phyloP scores from a whole-genome alignment of 2,329 filamentous ascomycete genomes.

The Fusarium hainanense region DNA sequence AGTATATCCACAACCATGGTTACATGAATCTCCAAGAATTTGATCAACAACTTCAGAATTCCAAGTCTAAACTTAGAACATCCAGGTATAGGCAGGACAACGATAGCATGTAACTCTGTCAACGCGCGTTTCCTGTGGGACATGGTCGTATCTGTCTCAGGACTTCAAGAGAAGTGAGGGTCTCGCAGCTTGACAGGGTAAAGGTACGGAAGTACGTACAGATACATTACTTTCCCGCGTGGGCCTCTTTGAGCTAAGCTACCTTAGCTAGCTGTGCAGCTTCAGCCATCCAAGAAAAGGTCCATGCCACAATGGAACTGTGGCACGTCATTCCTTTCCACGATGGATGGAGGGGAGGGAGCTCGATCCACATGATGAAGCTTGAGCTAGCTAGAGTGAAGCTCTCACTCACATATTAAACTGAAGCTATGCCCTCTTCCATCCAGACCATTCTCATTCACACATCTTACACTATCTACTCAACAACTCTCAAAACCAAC shows the following conservation, averaged over 20 bases:
- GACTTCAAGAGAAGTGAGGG: conserved; percentile 4
- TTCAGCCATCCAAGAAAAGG: conserved; percentile 29
- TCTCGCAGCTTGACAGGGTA: conserved; percentile 1
- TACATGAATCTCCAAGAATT: conserved; percentile 1
- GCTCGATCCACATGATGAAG: conserved; percentile 32
- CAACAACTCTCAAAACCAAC: neutral
- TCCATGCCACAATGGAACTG: conserved; percentile 32
- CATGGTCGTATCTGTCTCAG: conserved; percentile 14
- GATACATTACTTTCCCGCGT: neutral
- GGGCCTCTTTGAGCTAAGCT: conserved; percentile 17
- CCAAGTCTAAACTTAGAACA: conserved; percentile 13
- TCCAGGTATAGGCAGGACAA: conserved; percentile 2
- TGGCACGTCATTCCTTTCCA: conserved; percentile 41
- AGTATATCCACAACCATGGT: conserved; percentile 4
- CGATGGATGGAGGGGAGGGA: conserved; percentile 22
- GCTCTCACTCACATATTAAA: conserved; percentile 37
- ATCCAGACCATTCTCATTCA: neutral
- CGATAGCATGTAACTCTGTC: conserved; percentile 10
- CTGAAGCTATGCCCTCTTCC: conserved; percentile 25
- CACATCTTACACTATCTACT: conserved; percentile 7
- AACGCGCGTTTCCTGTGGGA: conserved; percentile 36
- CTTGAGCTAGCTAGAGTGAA: conserved; percentile 22
- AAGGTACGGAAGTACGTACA: conserved; percentile 6
- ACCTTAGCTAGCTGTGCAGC: conserved; percentile 2
- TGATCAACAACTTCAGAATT: conserved; percentile 17